phyloP scores from a whole-genome alignment of 176 grass and related monocot genomes.

The Thalia dealbata region DNA sequence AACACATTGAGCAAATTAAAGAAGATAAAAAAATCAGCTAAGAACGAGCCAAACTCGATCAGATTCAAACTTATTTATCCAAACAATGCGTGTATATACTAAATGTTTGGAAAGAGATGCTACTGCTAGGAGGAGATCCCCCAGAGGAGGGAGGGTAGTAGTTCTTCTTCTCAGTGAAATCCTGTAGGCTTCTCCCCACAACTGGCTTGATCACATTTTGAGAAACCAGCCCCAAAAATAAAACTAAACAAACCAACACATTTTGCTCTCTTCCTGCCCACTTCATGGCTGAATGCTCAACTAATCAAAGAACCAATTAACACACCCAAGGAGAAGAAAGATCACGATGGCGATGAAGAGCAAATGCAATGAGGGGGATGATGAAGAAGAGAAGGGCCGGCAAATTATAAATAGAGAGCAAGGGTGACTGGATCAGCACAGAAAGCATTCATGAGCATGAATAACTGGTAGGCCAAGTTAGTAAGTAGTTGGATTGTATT shows the following conservation, averaged over 20 bases:
- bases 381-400: background rate
- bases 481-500: conserved; percentile 5
- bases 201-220: background rate
- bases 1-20: background rate
- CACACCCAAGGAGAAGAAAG: background rate
- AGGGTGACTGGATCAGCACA: background rate
- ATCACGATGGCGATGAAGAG: too few species aligned
- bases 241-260: background rate
- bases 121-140: background rate
- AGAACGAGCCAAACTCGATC: too few species aligned
- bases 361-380: background rate
- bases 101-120: background rate
- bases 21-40: background rate
- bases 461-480: background rate
- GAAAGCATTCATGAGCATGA: background rate
- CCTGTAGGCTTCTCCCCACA: background rate
- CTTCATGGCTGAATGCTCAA: background rate
- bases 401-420: background rate
- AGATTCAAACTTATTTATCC: too few species aligned
- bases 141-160: background rate
- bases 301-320: too few species aligned
- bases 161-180: conserved; percentile 2
- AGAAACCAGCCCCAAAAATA: background rate
- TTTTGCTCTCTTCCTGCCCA: background rate
- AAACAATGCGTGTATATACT: too few species aligned